Evolutionary conservation across 108 stramenopile genomes (phyloP).

Genomic region (Aurantiochytrium sp.): DNA sequence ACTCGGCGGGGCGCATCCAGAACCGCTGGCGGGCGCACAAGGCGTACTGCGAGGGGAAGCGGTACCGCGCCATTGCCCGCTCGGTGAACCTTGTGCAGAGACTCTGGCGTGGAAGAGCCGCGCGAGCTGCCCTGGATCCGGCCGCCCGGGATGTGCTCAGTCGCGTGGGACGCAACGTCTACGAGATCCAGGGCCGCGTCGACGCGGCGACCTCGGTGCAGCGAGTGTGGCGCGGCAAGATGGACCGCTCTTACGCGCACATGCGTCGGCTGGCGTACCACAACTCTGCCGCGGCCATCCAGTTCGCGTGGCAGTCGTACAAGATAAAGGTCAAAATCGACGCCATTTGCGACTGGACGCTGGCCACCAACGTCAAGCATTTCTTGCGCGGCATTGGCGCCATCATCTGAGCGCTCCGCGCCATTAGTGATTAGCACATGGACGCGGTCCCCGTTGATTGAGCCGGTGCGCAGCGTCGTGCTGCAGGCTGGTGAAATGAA

Average conservation of each 20-base stretch:
- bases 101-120: not conserved
- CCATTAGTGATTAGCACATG: too few relatives aligned
- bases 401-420: not conserved
- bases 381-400: not conserved
- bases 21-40: not conserved
- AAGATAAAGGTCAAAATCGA: not conserved
- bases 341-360: not conserved
- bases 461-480: too few relatives aligned
- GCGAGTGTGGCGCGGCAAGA: constrained; percentile 9
- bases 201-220: not conserved
- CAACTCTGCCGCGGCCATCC: not conserved
- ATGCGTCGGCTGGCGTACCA: not conserved
- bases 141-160: not conserved
- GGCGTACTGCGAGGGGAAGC: not conserved
- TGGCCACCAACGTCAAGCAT: not conserved
- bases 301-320: constrained; percentile 14
- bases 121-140: not conserved
- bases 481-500: too few relatives aligned
- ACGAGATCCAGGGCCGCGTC: not conserved
- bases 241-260: not conserved
- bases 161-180: not conserved
- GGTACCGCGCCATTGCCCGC: not conserved
- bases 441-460: too few relatives aligned
- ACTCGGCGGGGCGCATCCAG: not conserved
- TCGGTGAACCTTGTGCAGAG: not conserved